Base-by-base conservation (phyloP, 2,329 filamentous ascomycete genomes). In the Thermochaetoides dissita region DNA sequence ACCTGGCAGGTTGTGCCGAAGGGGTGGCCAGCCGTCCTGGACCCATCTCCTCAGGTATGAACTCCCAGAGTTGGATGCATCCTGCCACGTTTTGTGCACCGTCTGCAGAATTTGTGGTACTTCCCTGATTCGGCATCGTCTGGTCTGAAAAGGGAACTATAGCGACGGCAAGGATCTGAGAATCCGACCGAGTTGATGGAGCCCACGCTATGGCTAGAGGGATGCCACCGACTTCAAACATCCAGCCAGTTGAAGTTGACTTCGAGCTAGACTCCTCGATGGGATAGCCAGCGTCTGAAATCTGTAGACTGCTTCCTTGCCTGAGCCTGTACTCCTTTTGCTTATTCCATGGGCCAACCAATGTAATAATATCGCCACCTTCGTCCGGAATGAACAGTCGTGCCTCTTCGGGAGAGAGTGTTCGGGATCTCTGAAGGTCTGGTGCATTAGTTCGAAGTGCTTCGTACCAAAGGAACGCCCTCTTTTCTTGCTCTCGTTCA, bases 151-250 rank as follows among this genome's bases (percentile, higher is more conserved):
- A 65, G 1, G 73, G 72, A 6, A 68, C 58, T 3, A 72, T 60
- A 1, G 69, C 66, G 30, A 76, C 52, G 2, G 71, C 72, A 7
- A 77, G 63, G 28, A 72, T 53, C 51, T 75, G 72, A 3, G 61
- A 55, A 6, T 57, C 51, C 11, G 59, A 53, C 8, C 56, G 56
- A 3, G 54, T 51, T 2, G 57, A 49, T 2, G 68, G 66, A 1
- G 66, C 68, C 74, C 74, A 78, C 37, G 64, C 66, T 55, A 76
- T 66, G 28, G 65, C 60, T 5, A 70, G 55, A 5, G 72, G 65
- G 10, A 74, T 62, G 39, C 73, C 72, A 8, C 70, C 72, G 0
- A 66, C 61, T 44, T 78, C 68, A 10, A 78, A 51, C 48, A 75
- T 58, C 69, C 70, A 76, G 4, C 70, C 71, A 50, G 17, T 24